Percentiles rank a stretch among this genome's conserved stretches.
Conservation (phyloP, 2,329 filamentous ascomycete genomes). For the Drechslerella dactyloides region DNA sequence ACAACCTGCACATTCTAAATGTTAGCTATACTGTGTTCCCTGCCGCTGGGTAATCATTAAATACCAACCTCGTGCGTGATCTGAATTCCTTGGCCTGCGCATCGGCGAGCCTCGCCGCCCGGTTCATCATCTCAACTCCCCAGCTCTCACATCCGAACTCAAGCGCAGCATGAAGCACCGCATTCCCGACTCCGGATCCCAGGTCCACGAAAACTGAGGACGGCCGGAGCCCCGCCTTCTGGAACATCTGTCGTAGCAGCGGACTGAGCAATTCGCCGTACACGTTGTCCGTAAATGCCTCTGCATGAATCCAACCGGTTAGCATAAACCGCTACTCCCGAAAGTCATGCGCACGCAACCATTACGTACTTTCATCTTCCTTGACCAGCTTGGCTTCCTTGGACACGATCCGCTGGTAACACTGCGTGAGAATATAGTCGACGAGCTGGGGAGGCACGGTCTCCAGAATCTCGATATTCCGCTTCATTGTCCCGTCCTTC, state of each 20-base stretch:
- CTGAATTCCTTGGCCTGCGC: slow-evolving; percentile 82
- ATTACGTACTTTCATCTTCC: slow-evolving; percentile 69
- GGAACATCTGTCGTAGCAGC: slow-evolving; percentile 82
- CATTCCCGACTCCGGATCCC: slow-evolving; percentile 94
- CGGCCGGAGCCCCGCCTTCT: slow-evolving; percentile 76
- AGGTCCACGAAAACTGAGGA: slow-evolving; percentile 90
- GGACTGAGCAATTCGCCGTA: slow-evolving; percentile 90
- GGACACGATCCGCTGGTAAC: slow-evolving; percentile 90
- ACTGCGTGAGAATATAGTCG: slow-evolving; percentile 81
- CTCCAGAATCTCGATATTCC: slow-evolving; percentile 72
- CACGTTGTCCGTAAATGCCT: slow-evolving; percentile 84
- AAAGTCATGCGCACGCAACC: background rate
- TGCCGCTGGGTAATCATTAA: background rate
- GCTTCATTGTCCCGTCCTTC: slow-evolving; percentile 72
- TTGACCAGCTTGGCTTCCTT: slow-evolving; percentile 82
- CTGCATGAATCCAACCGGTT: slow-evolving; percentile 2
- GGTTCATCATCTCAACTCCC: slow-evolving; percentile 96
- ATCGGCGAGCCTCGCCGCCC: slow-evolving; percentile 80
- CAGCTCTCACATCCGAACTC: slow-evolving; percentile 93
- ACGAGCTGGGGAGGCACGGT: slow-evolving; percentile 74
- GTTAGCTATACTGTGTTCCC: background rate
- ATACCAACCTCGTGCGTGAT: slow-evolving; percentile 67
- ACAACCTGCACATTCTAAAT: slow-evolving; percentile 65
- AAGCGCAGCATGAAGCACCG: slow-evolving; percentile 89
- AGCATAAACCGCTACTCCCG: slow-evolving; percentile 7